Conservation (phyloP, 805 yeast genomes). For the Metschnikowia baotianmanensis region DNA sequence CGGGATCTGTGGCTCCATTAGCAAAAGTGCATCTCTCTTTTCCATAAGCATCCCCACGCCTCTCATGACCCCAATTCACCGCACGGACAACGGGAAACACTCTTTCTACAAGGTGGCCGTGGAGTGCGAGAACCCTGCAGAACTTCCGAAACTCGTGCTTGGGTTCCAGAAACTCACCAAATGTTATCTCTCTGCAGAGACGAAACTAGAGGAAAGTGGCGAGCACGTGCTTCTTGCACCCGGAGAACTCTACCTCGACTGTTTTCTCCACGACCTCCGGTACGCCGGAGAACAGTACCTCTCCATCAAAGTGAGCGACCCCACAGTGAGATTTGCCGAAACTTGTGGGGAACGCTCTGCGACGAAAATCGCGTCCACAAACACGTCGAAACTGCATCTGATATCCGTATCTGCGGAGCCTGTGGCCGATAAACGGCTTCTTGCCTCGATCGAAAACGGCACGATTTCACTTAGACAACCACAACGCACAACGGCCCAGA, state of each 20-base stretch:
- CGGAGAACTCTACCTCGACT: constrained; percentile 88
- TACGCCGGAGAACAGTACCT: constrained; percentile 54
- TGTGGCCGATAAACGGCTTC: constrained; percentile 48
- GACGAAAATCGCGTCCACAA: constrained; percentile 58
- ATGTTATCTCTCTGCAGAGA: constrained; percentile 61
- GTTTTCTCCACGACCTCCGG: constrained; percentile 75
- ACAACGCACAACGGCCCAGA: constrained; percentile 47
- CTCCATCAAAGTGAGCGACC: constrained; percentile 80
- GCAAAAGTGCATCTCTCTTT: constrained; percentile 60
- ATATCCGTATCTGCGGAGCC: constrained; percentile 80
- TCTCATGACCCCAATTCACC: constrained; percentile 28
- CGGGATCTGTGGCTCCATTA: constrained; percentile 57
- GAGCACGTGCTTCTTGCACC: constrained; percentile 78
- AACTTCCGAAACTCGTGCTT: constrained; percentile 68
- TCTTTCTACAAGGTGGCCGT: constrained; percentile 79
- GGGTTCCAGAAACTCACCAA: constrained; percentile 62
- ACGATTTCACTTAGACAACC: constrained; percentile 37
- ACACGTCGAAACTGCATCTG: constrained; percentile 52
- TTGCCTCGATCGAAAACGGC: constrained; percentile 54
- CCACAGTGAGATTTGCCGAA: constrained; percentile 77
- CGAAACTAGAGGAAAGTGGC: constrained; percentile 86
- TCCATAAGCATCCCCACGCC: constrained; percentile 21
- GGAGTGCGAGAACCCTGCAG: constrained; percentile 78
- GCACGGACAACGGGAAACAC: constrained; percentile 43
- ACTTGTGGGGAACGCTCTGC: constrained; percentile 65